A percentile compares a stretch with the other conserved stretches of the same genome.
These are phyloP conservation scores for Rhizopogon salebrosus DNA, from an alignment of 768 basidiomycete species.

Conservation along the genomic window DNA sequence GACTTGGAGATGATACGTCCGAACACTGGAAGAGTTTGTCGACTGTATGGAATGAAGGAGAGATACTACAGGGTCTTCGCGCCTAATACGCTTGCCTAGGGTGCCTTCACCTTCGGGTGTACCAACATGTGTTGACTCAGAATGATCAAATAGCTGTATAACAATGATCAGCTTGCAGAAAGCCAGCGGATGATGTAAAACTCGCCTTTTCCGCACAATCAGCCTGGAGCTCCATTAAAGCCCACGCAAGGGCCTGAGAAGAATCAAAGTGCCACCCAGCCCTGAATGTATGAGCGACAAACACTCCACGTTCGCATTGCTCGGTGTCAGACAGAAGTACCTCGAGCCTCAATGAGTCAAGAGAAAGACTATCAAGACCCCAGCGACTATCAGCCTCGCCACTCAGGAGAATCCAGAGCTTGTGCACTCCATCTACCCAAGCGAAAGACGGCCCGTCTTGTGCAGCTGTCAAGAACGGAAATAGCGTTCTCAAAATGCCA, in stretches of 20 bases:
- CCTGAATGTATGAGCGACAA: conserved; percentile 61
- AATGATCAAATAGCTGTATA: conserved; percentile 55
- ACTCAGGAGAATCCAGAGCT: conserved; percentile 51
- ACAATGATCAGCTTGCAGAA: conserved; percentile 2
- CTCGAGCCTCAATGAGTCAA: conserved; percentile 63
- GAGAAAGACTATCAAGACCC: conserved; percentile 58
- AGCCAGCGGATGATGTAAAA: not conserved
- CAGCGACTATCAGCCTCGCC: conserved; percentile 60
- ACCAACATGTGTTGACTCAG: conserved; percentile 46
- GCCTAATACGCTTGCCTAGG: conserved; percentile 46
- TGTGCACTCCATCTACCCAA: conserved; percentile 43
- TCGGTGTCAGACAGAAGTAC: conserved; percentile 13
- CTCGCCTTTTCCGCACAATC: conserved; percentile 69
- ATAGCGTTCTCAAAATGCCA: conserved; percentile 62
- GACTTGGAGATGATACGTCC: conserved; percentile 60
- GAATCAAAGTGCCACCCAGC: conserved; percentile 70
- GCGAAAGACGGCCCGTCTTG: conserved; percentile 28
- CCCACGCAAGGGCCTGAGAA: conserved; percentile 73
- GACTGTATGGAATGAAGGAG: conserved; percentile 48
- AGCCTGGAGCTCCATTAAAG: conserved; percentile 72
- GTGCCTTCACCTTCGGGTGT: conserved; percentile 25
- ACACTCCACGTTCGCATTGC: conserved; percentile 33
- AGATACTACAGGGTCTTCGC: conserved; percentile 54
- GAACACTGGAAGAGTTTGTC: conserved; percentile 25
- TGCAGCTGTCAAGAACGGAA: conserved; percentile 60